Evolutionary conservation across 331 rosid genomes (phyloP), one percentile per base, ranked within the genome.

Genomic region (Pyracantha coccinea): DNA sequence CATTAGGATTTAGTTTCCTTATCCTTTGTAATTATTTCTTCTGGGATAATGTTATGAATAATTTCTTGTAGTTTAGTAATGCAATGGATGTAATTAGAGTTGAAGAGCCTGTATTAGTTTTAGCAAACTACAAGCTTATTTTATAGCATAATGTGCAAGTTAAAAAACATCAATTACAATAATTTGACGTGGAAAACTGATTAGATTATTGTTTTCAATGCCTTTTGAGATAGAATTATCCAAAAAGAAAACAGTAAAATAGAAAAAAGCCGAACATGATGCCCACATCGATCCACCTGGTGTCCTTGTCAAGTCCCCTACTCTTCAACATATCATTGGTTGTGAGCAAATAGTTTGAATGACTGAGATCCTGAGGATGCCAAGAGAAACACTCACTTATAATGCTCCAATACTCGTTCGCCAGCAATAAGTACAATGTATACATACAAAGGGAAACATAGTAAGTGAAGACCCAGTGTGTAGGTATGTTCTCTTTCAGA

Each of bases 401-500:
- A 69, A 55, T 72, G 55, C 76, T 72, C 97, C 96, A 91, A 31
- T 91, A 93, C 85, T 93, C 98, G 66, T 93, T 93, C 50, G 85
- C 85, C 9, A 91, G 84, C 68, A 91, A 72, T 8, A 91, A 82
- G 83, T 93, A 97, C 82, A 93, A 79, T 1, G 97, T 94, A 83
- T 91, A 93, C 75, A 87, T 87, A 81, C 91, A 91, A 23, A 93
- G 85, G 0, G 98, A 93, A 65, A 93, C 92, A 31, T 89, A 91
- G 85, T 93, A 91, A 96, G 89, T 91, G 73, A 93, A 93, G 45
- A 91, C 73, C 98, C 98, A 93, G 47, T 83, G 85, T 20, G 84
- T 91, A 8, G 99, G 99, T n/a, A 94, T 94, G 78, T 84, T 88
- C 27, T 90, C 91, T 68, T 84, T 94, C 5, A 97, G 96, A 13